A percentile compares a stretch with the other conserved stretches of the same genome.
phyloP scores from a whole-genome alignment of 2,329 filamentous ascomycete genomes.

The Trichoderma gracile region DNA sequence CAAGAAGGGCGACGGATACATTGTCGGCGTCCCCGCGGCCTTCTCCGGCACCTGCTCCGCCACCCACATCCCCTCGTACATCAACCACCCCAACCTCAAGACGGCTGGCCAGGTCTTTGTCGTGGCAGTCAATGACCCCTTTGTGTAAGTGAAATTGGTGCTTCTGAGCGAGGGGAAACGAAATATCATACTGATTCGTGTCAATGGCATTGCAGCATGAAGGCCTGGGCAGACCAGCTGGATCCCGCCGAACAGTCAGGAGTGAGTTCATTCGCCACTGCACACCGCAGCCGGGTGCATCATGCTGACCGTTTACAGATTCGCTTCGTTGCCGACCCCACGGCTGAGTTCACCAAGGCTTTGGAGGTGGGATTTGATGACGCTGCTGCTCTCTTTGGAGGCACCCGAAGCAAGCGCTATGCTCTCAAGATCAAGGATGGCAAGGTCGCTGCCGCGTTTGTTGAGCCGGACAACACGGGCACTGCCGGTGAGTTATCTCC shows the following conservation, averaged over 20 bases:
- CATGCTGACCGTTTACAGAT: conserved; percentile 54
- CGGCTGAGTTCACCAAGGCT: conserved; percentile 76
- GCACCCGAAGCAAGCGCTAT: conserved; percentile 82
- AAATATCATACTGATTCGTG: neutral
- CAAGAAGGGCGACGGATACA: conserved; percentile 68
- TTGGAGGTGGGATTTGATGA: conserved; percentile 83
- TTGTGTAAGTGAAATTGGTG: conserved; percentile 81
- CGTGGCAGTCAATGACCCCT: conserved; percentile 89
- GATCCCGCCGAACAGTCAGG: conserved; percentile 74
- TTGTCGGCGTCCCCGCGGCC: conserved; percentile 82
- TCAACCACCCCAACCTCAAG: conserved; percentile 75
- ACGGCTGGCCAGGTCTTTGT: conserved; percentile 84
- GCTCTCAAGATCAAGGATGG: conserved; percentile 81
- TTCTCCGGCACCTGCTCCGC: conserved; percentile 63
- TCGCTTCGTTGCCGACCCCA: conserved; percentile 84
- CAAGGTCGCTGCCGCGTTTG: conserved; percentile 75
- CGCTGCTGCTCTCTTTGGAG: conserved; percentile 72
- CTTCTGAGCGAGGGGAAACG: too few relatives aligned
- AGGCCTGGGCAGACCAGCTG: conserved; percentile 79
- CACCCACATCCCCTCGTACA: conserved; percentile 81
- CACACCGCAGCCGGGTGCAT: neutral
- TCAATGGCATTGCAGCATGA: conserved; percentile 62
- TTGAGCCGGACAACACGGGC: conserved; percentile 88
- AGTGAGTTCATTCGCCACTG: conserved; percentile 56
- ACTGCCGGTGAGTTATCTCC: conserved; percentile 62